Base-by-base conservation (phyloP, 106 monocot genomes). In the Amphibolis antarctica region DNA sequence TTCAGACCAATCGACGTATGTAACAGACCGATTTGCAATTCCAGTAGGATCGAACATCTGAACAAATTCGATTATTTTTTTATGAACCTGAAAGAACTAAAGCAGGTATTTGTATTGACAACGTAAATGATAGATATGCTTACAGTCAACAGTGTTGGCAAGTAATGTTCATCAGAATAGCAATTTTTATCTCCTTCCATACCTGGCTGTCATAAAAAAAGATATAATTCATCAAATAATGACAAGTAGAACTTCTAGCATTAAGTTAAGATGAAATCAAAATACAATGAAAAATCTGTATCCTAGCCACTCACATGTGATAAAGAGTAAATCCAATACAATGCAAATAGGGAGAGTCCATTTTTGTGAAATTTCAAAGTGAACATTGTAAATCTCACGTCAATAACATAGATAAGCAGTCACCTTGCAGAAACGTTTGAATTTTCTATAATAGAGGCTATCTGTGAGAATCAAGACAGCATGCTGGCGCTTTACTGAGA, bases 1-100 rank as follows among this genome's bases (percentile, higher is more conserved):
- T 73, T 93, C 93, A 28, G 93, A 98, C 96, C 96, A 98, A 57
- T 98, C 96, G 19, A 98, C 96, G 66, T 91, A 78, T 45, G 96
- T 98, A 54, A 98, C 76, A 26, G 93, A 93, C 85, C 93, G 82
- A 50, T 93, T 88, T 57, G 93, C 82, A 72, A 93, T 93, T 60
- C 93, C 93, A 62, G 43, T 55, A n/a, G 88, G 88, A 74, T 93
- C 93, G 74, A 83, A 67, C 85, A 88, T 85, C 93, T 93, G 26
- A 36, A 10, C 14, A 63, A 63, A 21, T 42, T 21, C 23, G 15
- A 4, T 53, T 11, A 13, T 29, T 12, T 29, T 6, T 7, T 36
- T 12, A 6, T 21, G 1, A 43, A 45, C 10, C 19, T 62, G 44
- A 28, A 22, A 11, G 19, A n/a, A 42, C 18, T 44, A 42, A 21